These are phyloP conservation scores for Cyathus striatus DNA, from an alignment of 768 basidiomycete species.

Conservation along the genomic window DNA sequence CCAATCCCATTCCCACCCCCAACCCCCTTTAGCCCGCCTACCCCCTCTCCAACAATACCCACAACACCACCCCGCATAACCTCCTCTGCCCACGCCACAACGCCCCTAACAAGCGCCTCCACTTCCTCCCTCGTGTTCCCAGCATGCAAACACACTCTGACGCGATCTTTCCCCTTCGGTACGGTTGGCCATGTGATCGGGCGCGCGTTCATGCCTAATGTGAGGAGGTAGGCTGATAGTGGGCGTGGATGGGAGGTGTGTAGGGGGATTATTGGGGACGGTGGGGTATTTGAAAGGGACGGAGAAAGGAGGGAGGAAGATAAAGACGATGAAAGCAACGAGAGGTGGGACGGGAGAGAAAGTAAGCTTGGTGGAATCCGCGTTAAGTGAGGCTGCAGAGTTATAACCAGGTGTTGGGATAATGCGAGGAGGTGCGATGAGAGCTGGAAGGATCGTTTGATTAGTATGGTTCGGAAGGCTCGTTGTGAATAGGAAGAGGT, in stretches of 20 bases:
- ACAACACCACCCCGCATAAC: conserved; percentile 14
- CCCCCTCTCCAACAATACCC: neutral
- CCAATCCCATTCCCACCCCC: no score
- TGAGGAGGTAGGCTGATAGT: conserved; percentile 61
- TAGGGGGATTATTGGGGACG: conserved; percentile 83
- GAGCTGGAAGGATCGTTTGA: conserved; percentile 12
- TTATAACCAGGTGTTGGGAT: conserved; percentile 34
- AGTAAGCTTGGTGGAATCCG: conserved; percentile 28
- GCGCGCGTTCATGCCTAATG: conserved; percentile 57
- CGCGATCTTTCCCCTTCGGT: conserved; percentile 77
- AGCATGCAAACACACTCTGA: conserved; percentile 86
- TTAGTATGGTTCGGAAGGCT: neutral
- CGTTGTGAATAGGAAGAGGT: no score
- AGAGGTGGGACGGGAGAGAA: conserved; percentile 30
- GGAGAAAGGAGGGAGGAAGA: no score
- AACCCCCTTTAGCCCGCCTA: no score
- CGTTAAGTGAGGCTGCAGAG: conserved; percentile 15
- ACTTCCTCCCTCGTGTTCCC: conserved; percentile 66
- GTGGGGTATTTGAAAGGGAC: no score
- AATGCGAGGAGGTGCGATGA: conserved; percentile 37
- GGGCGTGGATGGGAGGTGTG: conserved; percentile 73
- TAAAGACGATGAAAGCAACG: conserved; percentile 21
- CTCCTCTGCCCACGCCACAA: conserved; percentile 43
- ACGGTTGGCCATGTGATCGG: conserved; percentile 89
- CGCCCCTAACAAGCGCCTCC: conserved; percentile 44